Evolutionary conservation across 331 rosid genomes (phyloP), one percentile per base, ranked within the genome.

Genomic region (Prunus yedoensis): DNA sequence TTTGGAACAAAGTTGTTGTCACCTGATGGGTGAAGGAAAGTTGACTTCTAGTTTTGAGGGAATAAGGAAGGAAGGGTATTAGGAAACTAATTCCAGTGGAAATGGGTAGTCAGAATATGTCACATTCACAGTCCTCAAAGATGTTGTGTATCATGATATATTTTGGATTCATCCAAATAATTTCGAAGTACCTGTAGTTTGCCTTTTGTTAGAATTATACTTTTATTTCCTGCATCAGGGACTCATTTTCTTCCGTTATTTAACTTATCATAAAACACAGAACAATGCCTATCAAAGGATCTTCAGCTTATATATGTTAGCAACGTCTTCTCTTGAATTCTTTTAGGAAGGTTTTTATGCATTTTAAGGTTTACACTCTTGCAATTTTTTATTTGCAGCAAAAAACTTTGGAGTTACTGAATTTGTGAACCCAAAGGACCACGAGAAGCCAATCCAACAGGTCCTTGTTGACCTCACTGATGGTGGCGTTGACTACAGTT

Each of bases 401-500:
- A 90, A 94, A 79, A 80, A 86, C 27, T 94, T 94, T 66, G 97
- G 99, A 47, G 97, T 86, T 18, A 92, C 97, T 25, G 97, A 92
- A 72, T 92, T 94, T 82, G 85, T 94, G 73, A 94, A 92, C 82
- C 97, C 99, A 28, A 94, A 94, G 68, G 99, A 94, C 65, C 90
- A 92, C 0, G 97, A 90, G n/a, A 89, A 94, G 80, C 96, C 96
- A 56, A 92, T 90, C 83, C 97, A 94, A 77, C 96, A 94, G 82
- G 97, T 94, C 76, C 76, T 94, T 25, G 92, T 76, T 70, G 97
- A 94, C 80, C 92, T 82, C 68, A 92, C 97, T 0, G 97, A 92
- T 23, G 99, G 97, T 18, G 97, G 96, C 62, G 99, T 92, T 74
- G 99, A 92, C 80, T 92, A 92, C 57, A 94, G 99, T 78, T 94